Evolutionary conservation across 1,284 basidiomycete genomes (phyloP), one percentile per base, ranked within the genome.

Genomic region (Apiotrichum siamense): DNA sequence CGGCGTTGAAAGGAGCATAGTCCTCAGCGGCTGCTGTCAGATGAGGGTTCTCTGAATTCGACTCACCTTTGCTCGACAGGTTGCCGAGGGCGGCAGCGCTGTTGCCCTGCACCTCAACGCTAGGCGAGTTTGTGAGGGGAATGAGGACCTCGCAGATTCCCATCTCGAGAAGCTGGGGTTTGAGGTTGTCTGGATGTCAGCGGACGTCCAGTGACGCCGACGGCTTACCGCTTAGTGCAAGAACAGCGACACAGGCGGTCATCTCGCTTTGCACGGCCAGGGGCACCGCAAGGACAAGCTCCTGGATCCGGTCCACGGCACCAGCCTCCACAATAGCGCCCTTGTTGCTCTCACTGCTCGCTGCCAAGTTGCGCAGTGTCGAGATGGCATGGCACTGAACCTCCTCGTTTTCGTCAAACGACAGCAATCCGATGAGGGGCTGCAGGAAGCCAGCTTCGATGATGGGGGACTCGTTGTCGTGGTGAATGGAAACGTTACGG

Each of bases 321-420:
- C 96, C 96, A 5, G 96, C 96, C 70, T 97, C 88, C 48, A 98
- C 93, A 52, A 99, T 98, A 7, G 93, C 92, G 23, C 88, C 83
- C 79, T 98, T 99, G 79, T 98, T 99, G 78, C 93, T 90, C 79
- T 98, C 94, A 39, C 87, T 92, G 67, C 88, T 93, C 0, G 96
- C 96, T 1, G 96, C 96, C 13, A 98, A 80, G 71, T 99, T 99
- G 31, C 96, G 83, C 48, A 99, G 79, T 0, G 96, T 99, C 25
- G 90, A 96, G 62, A 99, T 99, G n/a, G 96, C 96, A 67, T 99
- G 96, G 67, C 96, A 98, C 73, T 98, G 94, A 29, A 99, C 92
- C 76, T 99, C 96, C 75, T 99, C 96, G 70, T 98, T 98, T 74
- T 99, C 96, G 73, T 81, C 97, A 78, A 98, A 98, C 6, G 91